Base-by-base conservation (phyloP, 805 yeast genomes). In the Lachancea lanzarotensis region DNA sequence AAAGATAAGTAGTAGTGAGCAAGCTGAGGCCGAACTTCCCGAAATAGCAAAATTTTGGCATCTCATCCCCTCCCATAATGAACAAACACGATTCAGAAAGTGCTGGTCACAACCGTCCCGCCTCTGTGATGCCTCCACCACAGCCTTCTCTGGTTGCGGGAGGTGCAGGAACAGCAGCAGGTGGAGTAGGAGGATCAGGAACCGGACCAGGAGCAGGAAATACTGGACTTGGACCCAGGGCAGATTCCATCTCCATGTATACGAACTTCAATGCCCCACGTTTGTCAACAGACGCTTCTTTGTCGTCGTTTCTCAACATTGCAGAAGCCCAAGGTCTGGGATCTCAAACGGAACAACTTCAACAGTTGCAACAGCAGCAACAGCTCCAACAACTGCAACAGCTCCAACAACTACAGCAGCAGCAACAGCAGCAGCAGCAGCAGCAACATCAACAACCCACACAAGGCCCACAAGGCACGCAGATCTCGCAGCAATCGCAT, bases 231-330 rank as follows among this genome's bases (percentile, higher is more conserved):
- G 26, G 38, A 8, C 46, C 43, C 19, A 43, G 54, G 18, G 50
- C 49, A 17, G 55, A 55, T 25, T 49, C 56, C 15, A 42, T 52
- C 12, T 48, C 55, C n/a, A 43, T 50, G 46, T 55, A 52, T 40
- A 50, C 55, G 10, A 54, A 53, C 27, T 53, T 52, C 41, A 43
- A 44, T 25, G 55, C 50, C 32, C 53, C 53, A 30, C 42, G 55
- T 20, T 42, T 46, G 5, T 52, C 56, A 3, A 57, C 60, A 2
- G 62, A 57, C 34, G 54, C 55, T 30, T 51, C 61, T 15, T 47
- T 60, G 19, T 50, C 52, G 15, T 49, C 57, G 16, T 60, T 52
- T 38, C 47, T 60, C 38, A 60, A 58, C 44, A 52, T 60, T 17
- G 42, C 53, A 2, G 57, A 55, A 35, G 48, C 50, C 45, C 39